Conservation (phyloP, 495 filamentous ascomycete species). For the Xylaria flabelliformis region DNA sequence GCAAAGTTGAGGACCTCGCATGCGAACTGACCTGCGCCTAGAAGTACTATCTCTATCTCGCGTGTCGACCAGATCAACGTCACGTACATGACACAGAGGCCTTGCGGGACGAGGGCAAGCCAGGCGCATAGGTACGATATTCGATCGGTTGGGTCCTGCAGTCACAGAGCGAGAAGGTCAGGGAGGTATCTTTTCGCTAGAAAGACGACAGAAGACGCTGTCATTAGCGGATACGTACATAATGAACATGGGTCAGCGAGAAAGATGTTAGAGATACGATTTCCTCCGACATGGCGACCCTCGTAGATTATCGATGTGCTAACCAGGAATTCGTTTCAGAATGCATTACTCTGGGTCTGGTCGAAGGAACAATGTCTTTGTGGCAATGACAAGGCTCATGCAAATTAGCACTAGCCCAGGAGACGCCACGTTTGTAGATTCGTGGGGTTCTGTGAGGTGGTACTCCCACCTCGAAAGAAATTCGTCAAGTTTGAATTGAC, state of each 20-base stretch:
- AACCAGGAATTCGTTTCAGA: neutral
- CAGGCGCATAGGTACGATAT: constrained; percentile 88
- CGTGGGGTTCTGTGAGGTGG: neutral
- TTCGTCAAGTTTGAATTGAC: neutral
- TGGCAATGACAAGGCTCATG: neutral
- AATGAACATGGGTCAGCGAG: constrained; percentile 94
- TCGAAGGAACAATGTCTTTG: neutral
- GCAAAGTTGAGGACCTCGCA: constrained; percentile 94
- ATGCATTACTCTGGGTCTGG: constrained; percentile 22
- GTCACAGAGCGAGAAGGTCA: constrained; percentile 9
- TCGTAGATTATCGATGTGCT: constrained; percentile 3
- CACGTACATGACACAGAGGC: constrained; percentile 84
- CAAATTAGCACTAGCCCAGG: neutral
- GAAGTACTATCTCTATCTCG: constrained; percentile 86
- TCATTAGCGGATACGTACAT: constrained; percentile 62
- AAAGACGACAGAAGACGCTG: neutral
- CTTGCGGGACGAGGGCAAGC: constrained; percentile 92
- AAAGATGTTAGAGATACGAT: constrained; percentile 79
- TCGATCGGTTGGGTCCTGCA: constrained; percentile 85
- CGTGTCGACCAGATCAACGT: constrained; percentile 89
- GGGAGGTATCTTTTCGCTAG: neutral
- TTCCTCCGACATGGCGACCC: constrained; percentile 61
- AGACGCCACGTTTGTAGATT: neutral
- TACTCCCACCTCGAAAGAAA: neutral
- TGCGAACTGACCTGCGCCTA: constrained; percentile 89